Base-by-base conservation (phyloP, 1,284 basidiomycete genomes). In the Ceratobasidium papillatum region DNA sequence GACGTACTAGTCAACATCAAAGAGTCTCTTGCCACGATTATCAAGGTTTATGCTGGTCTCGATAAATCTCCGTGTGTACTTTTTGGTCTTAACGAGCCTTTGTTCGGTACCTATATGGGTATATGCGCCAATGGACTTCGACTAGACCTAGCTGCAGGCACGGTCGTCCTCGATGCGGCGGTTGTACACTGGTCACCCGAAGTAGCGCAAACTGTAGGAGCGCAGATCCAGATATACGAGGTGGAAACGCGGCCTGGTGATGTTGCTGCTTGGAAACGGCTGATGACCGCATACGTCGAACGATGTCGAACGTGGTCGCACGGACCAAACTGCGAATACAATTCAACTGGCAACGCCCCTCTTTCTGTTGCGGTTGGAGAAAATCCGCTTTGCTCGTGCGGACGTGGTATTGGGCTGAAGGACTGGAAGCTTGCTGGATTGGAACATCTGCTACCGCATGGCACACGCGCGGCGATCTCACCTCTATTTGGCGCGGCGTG, bases 1-100 rank as follows among this genome's bases (percentile, higher is more conserved):
- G 65, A 68, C 2, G 65, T 54, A 9, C 34, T 68, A 19, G 65
- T 68, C 49, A 68, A 56, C 34, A 34, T 68, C 34, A 68, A 68
- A 17, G 65, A 68, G 49, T 38, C 51, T 1, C n/a, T 68, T 36
- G 4, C 65, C 27, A 49, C 49, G 8, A 17, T 68, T 22, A 25
- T 68, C 7, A 49, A 68, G 25, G 65, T 52, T 12, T 68, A 68
- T 17, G 65, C 49, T 30, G 65, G 65, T 49, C 19, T 68, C 34
- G 30, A 22, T 1, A 32, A 68, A 34, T 32, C 47, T 4, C 30
- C 45, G 4, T 36, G 34, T 8, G 47, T 22, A 8, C 22, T 49
- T 7, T 68, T 68, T 43, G 65, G 45, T 11, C 22, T 68, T 14
- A 25, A 22, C 25, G 65, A 68, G 27, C 32, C 65, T 8, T 52